Evolutionary conservation across 1,284 basidiomycete species (phyloP).

Genomic region (Rhodotorula sp.): DNA sequence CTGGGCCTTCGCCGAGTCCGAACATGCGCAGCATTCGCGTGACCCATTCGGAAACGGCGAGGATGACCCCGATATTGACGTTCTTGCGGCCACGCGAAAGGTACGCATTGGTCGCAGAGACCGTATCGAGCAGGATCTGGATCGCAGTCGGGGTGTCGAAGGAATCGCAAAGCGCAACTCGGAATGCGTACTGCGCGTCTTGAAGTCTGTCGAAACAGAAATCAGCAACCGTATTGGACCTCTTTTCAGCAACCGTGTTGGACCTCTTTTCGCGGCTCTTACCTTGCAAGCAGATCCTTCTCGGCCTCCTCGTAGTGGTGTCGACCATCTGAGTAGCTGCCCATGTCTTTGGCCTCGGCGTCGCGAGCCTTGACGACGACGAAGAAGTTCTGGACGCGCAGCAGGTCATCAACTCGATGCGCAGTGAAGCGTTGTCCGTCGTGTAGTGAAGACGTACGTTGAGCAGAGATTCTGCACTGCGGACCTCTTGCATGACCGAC

Average conservation of each 20-base stretch:
- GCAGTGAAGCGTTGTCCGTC: neutral
- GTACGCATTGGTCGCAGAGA: constrained; percentile 87
- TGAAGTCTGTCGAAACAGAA: constrained; percentile 58
- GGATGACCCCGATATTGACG: constrained; percentile 67
- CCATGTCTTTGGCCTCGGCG: constrained; percentile 50
- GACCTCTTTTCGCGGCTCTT: constrained; percentile 11
- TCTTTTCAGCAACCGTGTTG: no score
- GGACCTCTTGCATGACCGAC: constrained; percentile 78
- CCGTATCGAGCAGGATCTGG: constrained; percentile 71
- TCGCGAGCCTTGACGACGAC: constrained; percentile 75
- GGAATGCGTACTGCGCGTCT: constrained; percentile 74
- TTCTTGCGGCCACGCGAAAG: constrained; percentile 53
- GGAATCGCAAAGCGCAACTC: constrained; percentile 89
- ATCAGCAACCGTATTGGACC: no score
- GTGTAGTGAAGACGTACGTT: constrained; percentile 61
- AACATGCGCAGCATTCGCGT: constrained; percentile 91
- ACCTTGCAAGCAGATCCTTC: constrained; percentile 50
- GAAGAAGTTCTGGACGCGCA: constrained; percentile 82
- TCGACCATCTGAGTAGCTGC: constrained; percentile 49
- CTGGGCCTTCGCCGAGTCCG: constrained; percentile 77
- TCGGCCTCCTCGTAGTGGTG: constrained; percentile 55
- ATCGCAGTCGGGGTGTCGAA: constrained; percentile 92
- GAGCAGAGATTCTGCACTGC: constrained; percentile 76
- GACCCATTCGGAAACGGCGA: constrained; percentile 76
- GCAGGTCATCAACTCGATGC: neutral